These are phyloP conservation scores for Yarrowia galli DNA, from an alignment of 1,139 yeast genomes.

Conservation along the genomic window DNA sequence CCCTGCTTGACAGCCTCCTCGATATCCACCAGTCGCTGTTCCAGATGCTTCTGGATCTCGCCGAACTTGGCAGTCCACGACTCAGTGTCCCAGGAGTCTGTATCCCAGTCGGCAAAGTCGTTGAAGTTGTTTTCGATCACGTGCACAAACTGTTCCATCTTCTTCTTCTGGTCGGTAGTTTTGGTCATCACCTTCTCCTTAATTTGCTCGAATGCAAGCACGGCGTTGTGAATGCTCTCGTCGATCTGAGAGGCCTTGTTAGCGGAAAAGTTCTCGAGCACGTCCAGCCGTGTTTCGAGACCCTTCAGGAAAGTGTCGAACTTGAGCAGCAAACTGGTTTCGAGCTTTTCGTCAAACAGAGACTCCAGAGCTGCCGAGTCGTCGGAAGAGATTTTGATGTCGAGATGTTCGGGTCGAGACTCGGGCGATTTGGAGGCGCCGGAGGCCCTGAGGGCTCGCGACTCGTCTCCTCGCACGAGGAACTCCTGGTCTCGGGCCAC, in stretches of 20 bases:
- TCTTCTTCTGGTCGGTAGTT: slow-evolving; percentile 42
- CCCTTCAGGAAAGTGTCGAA: slow-evolving; percentile 48
- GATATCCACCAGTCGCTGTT: slow-evolving; percentile 48
- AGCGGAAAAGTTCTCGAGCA: slow-evolving; percentile 49
- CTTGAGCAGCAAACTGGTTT: slow-evolving; percentile 20
- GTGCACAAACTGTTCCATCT: slow-evolving; percentile 48
- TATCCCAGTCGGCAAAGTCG: slow-evolving; percentile 34
- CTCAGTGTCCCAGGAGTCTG: slow-evolving; percentile 21
- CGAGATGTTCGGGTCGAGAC: slow-evolving; percentile 29
- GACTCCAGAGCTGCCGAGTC: slow-evolving; percentile 11
- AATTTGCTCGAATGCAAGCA: slow-evolving; percentile 47
- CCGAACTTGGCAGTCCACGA: slow-evolving; percentile 13
- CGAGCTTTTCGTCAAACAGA: slow-evolving; percentile 23
- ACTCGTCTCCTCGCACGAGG: slow-evolving; percentile 4
- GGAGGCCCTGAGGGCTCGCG: slow-evolving; percentile 21
- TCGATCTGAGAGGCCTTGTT: slow-evolving; percentile 49
- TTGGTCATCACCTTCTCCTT: slow-evolving; percentile 49
- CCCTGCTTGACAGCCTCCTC: slow-evolving; percentile 46
- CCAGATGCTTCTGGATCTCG: slow-evolving; percentile 46
- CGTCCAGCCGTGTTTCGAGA: slow-evolving; percentile 48
- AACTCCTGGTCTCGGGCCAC: slow-evolving; percentile 29
- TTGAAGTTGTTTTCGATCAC: slow-evolving; percentile 46
- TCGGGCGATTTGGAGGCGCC: neutral
- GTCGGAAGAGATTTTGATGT: slow-evolving; percentile 9
- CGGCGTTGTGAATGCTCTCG: slow-evolving; percentile 48